These are phyloP conservation scores for Phytophthora pluvialis DNA, from an alignment of 352 stramenopile species.

Conservation along the genomic window DNA sequence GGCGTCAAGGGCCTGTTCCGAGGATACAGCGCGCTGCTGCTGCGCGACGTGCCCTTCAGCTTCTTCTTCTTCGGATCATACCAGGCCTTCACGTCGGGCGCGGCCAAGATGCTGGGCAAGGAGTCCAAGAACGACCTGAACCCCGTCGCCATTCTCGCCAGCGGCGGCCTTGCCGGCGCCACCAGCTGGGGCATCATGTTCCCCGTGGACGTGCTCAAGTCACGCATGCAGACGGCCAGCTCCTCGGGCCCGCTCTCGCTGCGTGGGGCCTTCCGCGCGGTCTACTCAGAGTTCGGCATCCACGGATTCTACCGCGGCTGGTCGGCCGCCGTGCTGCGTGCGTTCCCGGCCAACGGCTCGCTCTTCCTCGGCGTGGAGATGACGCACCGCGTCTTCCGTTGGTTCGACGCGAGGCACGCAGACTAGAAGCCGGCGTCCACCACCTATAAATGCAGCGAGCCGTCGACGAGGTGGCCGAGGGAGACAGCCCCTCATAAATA, in stretches of 20 bases:
- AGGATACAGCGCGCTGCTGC: slow-evolving; percentile 83
- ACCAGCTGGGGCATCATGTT: slow-evolving; percentile 89
- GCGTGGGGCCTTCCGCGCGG: slow-evolving; percentile 51
- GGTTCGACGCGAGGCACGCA: slow-evolving; percentile 46
- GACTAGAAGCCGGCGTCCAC: slow-evolving; percentile 12
- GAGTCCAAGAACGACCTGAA: slow-evolving; percentile 79
- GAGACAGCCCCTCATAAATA: slow-evolving; percentile 17
- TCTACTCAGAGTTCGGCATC: slow-evolving; percentile 77
- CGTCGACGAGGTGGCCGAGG: background rate
- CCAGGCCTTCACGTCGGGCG: slow-evolving; percentile 68
- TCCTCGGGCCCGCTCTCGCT: slow-evolving; percentile 38
- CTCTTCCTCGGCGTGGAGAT: slow-evolving; percentile 92
- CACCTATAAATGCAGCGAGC: slow-evolving; percentile 12
- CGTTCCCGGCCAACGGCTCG: slow-evolving; percentile 90
- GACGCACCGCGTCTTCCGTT: slow-evolving; percentile 82
- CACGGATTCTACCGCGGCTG: slow-evolving; percentile 88
- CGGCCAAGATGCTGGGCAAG: slow-evolving; percentile 55
- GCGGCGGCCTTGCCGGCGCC: slow-evolving; percentile 76
- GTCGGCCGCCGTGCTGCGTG: slow-evolving; percentile 81
- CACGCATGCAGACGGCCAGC: slow-evolving; percentile 74
- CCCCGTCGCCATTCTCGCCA: slow-evolving; percentile 71
- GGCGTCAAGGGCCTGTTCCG: slow-evolving; percentile 74
- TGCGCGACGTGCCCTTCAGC: slow-evolving; percentile 91
- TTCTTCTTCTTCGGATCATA: slow-evolving; percentile 92
- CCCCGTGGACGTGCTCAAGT: slow-evolving; percentile 87